phyloP scores from a whole-genome alignment of 2,329 filamentous ascomycete genomes.

The Colletotrichum trifolii region DNA sequence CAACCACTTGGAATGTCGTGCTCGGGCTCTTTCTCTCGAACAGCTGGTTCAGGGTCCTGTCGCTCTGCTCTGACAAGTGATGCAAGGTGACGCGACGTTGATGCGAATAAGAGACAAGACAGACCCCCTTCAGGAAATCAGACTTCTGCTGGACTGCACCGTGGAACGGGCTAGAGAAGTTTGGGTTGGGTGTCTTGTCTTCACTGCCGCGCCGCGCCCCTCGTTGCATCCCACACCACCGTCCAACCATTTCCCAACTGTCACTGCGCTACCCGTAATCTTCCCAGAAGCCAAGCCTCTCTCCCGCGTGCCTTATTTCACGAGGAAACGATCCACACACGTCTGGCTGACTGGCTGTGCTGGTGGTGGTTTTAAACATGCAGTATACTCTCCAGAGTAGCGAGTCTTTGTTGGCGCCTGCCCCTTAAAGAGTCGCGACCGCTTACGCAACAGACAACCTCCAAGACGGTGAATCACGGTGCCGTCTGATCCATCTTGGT shows the following conservation, averaged over 20 bases:
- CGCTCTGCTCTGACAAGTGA: constrained; percentile 10
- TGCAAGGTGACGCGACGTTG: constrained; percentile 21
- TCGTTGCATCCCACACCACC: not conserved
- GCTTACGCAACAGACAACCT: too few relatives aligned
- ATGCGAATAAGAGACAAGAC: constrained; percentile 13
- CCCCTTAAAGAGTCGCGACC: too few relatives aligned
- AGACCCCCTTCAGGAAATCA: not conserved
- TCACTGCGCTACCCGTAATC: constrained; percentile 14
- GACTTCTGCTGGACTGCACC: too few relatives aligned
- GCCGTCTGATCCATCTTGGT: too few relatives aligned
- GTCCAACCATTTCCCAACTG: not conserved
- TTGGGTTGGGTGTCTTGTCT: constrained; percentile 18
- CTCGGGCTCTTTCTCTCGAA: constrained; percentile 12
- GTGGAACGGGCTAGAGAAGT: not conserved
- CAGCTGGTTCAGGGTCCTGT: constrained; percentile 24
- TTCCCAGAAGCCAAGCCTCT: constrained; percentile 19
- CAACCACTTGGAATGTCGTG: not conserved
- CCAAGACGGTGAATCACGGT: too few relatives aligned
- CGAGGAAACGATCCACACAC: constrained; percentile 6
- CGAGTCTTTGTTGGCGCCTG: too few relatives aligned
- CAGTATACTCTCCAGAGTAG: too few relatives aligned
- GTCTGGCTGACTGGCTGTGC: constrained; percentile 12
- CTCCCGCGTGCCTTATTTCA: constrained; percentile 10
- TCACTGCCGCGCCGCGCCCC: constrained; percentile 12
- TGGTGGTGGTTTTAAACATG: too few relatives aligned